phyloP scores from a whole-genome alignment of 208 protist species.

The Plasmodiophora brassicae region DNA sequence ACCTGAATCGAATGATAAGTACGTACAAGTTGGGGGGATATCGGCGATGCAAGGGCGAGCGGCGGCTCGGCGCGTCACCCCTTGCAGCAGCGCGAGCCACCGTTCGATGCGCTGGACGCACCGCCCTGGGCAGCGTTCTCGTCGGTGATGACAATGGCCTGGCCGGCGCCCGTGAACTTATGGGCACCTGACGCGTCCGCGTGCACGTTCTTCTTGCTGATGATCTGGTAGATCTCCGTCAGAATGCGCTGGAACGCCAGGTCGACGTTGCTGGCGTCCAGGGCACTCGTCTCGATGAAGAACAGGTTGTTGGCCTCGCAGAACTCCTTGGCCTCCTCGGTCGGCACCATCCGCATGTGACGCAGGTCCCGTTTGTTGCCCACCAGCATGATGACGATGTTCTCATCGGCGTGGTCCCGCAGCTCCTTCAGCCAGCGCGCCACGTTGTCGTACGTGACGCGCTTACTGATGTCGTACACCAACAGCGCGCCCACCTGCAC shows the following conservation, averaged over 20 bases:
- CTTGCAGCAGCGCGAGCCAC: not conserved
- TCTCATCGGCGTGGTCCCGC: constrained; percentile 83
- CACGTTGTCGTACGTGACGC: constrained; percentile 89
- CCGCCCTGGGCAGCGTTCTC: not conserved
- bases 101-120: not conserved
- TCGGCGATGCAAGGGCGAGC: too few relatives aligned
- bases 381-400: constrained; percentile 89
- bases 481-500: constrained; percentile 75
- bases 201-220: constrained; percentile 15
- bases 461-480: constrained; percentile 97
- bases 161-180: constrained; percentile 1
- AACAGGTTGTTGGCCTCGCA: constrained; percentile 64
- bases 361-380: constrained; percentile 92
- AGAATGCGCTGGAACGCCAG: constrained; percentile 95
- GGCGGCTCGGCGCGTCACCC: too few relatives aligned
- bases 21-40: too few relatives aligned
- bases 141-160: constrained; percentile 19
- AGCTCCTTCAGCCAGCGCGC: constrained; percentile 96
- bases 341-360: constrained; percentile 55
- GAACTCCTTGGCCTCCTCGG: constrained; percentile 51
- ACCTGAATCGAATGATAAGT: too few relatives aligned
- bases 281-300: constrained; percentile 96
- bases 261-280: constrained; percentile 96
- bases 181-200: not conserved
- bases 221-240: constrained; percentile 48